Conservation (phyloP, 257 asterid species). For the Nicotiana undulata region DNA sequence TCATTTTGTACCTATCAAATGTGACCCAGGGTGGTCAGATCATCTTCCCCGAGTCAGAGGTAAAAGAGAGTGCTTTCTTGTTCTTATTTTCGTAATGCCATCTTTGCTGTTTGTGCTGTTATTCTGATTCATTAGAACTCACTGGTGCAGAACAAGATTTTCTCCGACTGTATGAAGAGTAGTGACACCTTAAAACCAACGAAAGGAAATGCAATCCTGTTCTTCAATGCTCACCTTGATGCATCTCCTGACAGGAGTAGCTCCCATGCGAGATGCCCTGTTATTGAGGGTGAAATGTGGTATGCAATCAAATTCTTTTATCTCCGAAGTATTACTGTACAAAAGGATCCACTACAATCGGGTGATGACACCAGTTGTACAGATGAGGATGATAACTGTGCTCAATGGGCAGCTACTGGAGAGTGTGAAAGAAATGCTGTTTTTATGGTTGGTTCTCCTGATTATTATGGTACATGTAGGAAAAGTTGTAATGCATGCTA, state of each 20-base stretch:
- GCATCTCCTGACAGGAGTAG: conserved; percentile 63
- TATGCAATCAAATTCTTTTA: conserved; percentile 52
- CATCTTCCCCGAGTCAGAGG: conserved; percentile 61
- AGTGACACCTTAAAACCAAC: conserved; percentile 32
- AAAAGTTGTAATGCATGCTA: conserved; percentile 78
- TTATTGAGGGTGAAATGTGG: conserved; percentile 62
- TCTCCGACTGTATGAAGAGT: conserved; percentile 50
- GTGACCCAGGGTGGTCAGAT: conserved; percentile 64
- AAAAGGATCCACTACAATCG: conserved; percentile 12
- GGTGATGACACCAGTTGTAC: conserved; percentile 38
- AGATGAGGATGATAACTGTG: conserved; percentile 78
- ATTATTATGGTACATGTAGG: conserved; percentile 83
- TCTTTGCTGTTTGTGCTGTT: neutral
- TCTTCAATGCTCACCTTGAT: conserved; percentile 61
- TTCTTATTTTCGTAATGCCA: neutral
- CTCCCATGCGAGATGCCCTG: conserved; percentile 63
- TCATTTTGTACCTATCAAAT: conserved; percentile 69
- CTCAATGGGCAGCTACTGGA: conserved; percentile 77
- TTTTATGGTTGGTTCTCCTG: conserved; percentile 84
- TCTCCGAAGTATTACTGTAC: conserved; percentile 18
- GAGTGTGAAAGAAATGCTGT: conserved; percentile 73
- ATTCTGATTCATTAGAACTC: conserved; percentile 9
- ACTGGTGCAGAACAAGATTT: conserved; percentile 34
- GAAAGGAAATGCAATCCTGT: conserved; percentile 65
- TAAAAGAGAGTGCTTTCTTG: conserved; percentile 18